phyloP scores from a whole-genome alignment of 805 yeast genomes.

The Yamadazyma phyllophila region DNA sequence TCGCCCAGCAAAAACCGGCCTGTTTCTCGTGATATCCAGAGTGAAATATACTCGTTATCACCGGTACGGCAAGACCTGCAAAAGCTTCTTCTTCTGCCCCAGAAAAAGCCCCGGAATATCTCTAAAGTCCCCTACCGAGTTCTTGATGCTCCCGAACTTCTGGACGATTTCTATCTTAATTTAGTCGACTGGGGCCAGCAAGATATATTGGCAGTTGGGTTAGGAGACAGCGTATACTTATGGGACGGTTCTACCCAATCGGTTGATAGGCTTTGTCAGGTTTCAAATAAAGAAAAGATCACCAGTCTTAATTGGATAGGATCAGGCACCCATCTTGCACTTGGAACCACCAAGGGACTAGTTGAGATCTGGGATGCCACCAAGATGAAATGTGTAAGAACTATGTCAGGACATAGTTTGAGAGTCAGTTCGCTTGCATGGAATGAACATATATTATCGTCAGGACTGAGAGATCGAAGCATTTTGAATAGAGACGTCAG shows the following conservation, averaged over 20 bases:
- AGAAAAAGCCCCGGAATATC: conserved; percentile 72
- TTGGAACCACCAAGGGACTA: conserved; percentile 82
- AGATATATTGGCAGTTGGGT: conserved; percentile 85
- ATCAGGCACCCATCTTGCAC: conserved; percentile 89
- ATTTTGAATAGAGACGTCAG: conserved; percentile 92
- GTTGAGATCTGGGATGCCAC: conserved; percentile 96
- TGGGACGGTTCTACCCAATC: conserved; percentile 88
- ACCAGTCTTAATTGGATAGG: conserved; percentile 93
- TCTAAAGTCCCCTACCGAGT: conserved; percentile 89
- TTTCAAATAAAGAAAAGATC: conserved; percentile 61
- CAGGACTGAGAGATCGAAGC: conserved; percentile 83
- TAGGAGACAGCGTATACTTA: conserved; percentile 81
- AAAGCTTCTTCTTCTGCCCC: conserved; percentile 73
- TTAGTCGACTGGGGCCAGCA: conserved; percentile 94
- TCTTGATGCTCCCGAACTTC: conserved; percentile 91
- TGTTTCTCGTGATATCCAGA: conserved; percentile 60
- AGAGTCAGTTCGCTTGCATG: conserved; percentile 89
- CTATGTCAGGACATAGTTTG: conserved; percentile 87
- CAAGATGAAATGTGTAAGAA: conserved; percentile 75
- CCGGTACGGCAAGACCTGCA: conserved; percentile 91
- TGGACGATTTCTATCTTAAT: conserved; percentile 90
- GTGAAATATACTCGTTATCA: conserved; percentile 74
- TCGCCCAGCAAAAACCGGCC: conserved; percentile 67
- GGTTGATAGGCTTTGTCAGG: conserved; percentile 76
- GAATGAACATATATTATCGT: conserved; percentile 85